These are phyloP conservation scores for Hamamelis virginiana DNA, from an alignment of 164 flowering plant species.

Conservation along the genomic window DNA sequence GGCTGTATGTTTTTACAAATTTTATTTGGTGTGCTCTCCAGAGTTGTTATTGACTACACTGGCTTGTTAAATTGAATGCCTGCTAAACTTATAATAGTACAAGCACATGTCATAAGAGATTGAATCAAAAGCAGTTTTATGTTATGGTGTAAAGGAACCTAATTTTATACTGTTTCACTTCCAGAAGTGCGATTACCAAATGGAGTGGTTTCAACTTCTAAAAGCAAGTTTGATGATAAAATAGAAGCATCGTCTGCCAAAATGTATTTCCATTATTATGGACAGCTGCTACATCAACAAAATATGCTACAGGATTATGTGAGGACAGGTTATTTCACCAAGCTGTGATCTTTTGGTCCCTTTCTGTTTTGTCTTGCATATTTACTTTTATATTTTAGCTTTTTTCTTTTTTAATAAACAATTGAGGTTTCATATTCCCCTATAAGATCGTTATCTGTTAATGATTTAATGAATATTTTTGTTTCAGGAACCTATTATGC, in stretches of 20 bases:
- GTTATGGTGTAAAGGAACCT: neutral
- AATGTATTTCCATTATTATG: constrained; percentile 98
- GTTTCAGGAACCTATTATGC: constrained; percentile 87
- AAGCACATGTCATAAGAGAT: neutral
- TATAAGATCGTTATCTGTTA: neutral
- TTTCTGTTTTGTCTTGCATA: constrained; percentile 6
- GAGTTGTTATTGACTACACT: neutral
- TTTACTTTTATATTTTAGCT: neutral
- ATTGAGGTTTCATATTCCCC: neutral
- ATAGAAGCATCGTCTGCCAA: constrained; percentile 95
- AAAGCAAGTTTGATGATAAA: constrained; percentile 90
- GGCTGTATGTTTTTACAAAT: neutral
- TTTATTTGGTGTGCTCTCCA: neutral
- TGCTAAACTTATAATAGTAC: neutral
- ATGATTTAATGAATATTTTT: constrained; percentile 10
- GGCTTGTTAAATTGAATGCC: neutral
- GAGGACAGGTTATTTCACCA: constrained; percentile 81
- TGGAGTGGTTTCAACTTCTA: constrained; percentile 48
- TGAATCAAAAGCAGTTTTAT: neutral
- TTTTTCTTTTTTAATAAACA: neutral
- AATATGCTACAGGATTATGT: constrained; percentile 99
- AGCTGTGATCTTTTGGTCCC: constrained; percentile 14
- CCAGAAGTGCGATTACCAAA: constrained; percentile 56
- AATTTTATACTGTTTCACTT: constrained; percentile 5
- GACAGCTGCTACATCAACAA: constrained; percentile 95